Evolutionary conservation across 768 basidiomycete species (phyloP), one percentile per base, ranked within the genome.

Genomic region (Candolleomyces eurysporus): DNA sequence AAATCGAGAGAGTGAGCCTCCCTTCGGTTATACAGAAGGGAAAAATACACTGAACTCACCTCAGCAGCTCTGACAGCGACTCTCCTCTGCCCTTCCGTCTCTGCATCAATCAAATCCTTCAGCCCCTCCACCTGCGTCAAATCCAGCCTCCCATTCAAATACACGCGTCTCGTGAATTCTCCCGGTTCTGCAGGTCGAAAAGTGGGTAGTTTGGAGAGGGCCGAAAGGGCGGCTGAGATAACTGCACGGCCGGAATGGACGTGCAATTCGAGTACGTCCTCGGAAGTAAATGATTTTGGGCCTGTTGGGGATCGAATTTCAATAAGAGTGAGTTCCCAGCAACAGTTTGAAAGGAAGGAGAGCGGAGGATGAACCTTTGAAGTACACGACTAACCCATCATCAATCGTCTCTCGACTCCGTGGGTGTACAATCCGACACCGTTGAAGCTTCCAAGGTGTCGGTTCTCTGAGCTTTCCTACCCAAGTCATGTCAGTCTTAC

Each of bases 101-200:
- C 92, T 0, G 93, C 92, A 57, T 95, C 88, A 48, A 96, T 88
- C 36, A 96, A 80, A 68, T 96, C 94, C 61, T 87, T 85, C 59
- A 96, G 71, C 5, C 92, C 94, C 69, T 96, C 94, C 0, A 92
- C 93, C 73, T 96, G 90, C 0, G 92, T 94, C 59, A 96, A 74
- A 68, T 95, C 94, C 57, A 96, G 76, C 48, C 92, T 81, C 0
- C 94, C 94, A 19, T 84, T 87, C 30, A 88, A 76, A 64, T 93
- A 92, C 0, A 94, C 93, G 48, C 91, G 87, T 30, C 88, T 82
- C 14, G 94, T 95, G 68, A 96, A 96, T 73, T 96, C 94, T 31
- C 94, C 94, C 2, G 89, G 84, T 67, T 89, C 88, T 1, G 94
- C 94, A 6, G 89, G 89, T 4, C 94, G 85, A 55, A 87, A 86